Percentiles rank a stretch among this genome's conserved stretches.
These are phyloP conservation scores for Cucumis hystrix DNA, from an alignment of 306 rosid species.

Conservation along the genomic window DNA sequence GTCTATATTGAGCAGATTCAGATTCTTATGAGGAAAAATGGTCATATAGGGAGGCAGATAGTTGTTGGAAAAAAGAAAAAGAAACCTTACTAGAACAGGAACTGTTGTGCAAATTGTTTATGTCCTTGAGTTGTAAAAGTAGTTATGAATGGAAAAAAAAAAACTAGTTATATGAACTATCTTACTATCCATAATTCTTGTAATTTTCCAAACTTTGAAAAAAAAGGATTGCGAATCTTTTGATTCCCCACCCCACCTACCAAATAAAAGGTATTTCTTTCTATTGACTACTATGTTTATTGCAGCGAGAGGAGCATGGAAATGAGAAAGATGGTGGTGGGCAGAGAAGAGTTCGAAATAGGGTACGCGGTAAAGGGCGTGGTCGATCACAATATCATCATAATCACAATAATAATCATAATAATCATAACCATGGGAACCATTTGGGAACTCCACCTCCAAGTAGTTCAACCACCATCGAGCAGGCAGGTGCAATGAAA, in stretches of 20 bases:
- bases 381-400: constrained; percentile 62
- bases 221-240: background rate
- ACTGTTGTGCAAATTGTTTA: background rate
- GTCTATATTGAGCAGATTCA: background rate
- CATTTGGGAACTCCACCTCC: constrained; percentile 43
- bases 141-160: background rate
- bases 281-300: background rate
- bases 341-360: constrained; percentile 61
- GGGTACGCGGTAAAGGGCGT: constrained; percentile 73
- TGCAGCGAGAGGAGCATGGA: constrained; percentile 70
- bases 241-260: background rate
- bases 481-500: constrained; percentile 36
- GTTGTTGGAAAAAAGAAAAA: background rate
- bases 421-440: constrained; percentile 42
- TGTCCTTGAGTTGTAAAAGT: background rate
- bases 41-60: background rate
- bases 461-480: constrained; percentile 27
- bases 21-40: too few relatives aligned
- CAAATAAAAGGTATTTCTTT: background rate
- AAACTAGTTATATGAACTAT: background rate
- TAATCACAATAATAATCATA: constrained; percentile 15
- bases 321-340: constrained; percentile 59
- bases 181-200: background rate
- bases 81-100: background rate
- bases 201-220: background rate